Base-by-base conservation (phyloP, 768 basidiomycete genomes). In the Porphyrellus cyaneotinctus region DNA sequence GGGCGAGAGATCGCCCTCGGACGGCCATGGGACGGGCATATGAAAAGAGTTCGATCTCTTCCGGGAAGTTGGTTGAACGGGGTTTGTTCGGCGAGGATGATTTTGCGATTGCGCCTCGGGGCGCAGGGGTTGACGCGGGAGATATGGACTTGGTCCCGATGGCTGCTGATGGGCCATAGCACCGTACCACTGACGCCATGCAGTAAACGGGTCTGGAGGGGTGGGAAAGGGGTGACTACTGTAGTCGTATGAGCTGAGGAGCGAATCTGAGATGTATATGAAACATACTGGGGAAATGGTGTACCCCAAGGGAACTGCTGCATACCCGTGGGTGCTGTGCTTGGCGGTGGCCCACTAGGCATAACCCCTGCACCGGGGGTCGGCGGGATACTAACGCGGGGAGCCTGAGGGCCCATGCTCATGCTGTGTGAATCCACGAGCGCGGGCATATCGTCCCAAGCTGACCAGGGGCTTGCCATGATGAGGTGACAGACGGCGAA, bases 111-210 rank as follows among this genome's bases (percentile, higher is more conserved):
- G 54, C n/a, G 33, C 49, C 32, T 61, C 58, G 1, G 55, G 32
- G 36, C 51, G 15, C 12, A 54, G 6, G 17, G 52, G 51, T 18
- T 70, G 66, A 41, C 11, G 58, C 13, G 69, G 63, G 51, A 69
- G 54, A 55, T 69, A 69, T 13, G 69, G 69, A 22, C 69, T 69
- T 5, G 69, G 68, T 13, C 49, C 58, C 22, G 61, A 56, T 54
- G 26, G 58, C 9, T 47, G 64, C 18, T 35, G 59, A 52, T 63
- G 53, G 38, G 41, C 37, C 22, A 49, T 13, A 8, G 52, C 11
- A 5, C 49, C 35, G 3, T 46, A 13, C 35, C 57, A 24, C n/a
- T 32, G 55, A 12, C 6, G 35, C 59, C 59, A 57, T 18, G 24
- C 18, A 23, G 47, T 14, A 18, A n/a, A 52, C 7, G 56, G 56